Base-by-base conservation (phyloP, 1,284 basidiomycete species). In the Xanthoconium separans region DNA sequence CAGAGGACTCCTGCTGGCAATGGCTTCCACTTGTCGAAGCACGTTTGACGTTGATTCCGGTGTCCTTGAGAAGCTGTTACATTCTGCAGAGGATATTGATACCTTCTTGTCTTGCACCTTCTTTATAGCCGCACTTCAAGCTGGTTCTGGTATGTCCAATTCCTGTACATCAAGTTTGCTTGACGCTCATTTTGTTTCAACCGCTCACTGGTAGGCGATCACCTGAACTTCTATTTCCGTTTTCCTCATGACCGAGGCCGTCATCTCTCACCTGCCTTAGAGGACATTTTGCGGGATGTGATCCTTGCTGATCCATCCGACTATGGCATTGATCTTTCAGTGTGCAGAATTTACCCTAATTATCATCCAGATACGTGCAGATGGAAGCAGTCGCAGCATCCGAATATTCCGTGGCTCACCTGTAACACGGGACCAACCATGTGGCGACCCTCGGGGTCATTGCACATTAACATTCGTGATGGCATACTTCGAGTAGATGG, bases 21-120 rank as follows among this genome's bases (percentile, higher is more conserved):
- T 71, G 50, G 73, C 73, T 2, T 61, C 65, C 6, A 71, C 66
- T 15, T 80, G 78, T 58, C 63, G 72, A 15, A 62, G 64, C 3
- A 78, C 75, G 3, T 79, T 68, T 44, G 69, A 74, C 53, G 71
- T 75, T 10, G 70, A 68, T 41, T 16, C 47, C 1, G 24, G 42
- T 2, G 60, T 62, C 47, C 29, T 67, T 0, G 0, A 7, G 10
- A 33, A n/a, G 18, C 53, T 73, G 0, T 51, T 72, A 6, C 20
- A 45, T 20, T 64, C 60, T 12, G 24, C 52, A 1, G 55, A 49
- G 13, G 71, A 75, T 47, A 40, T 73, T 2, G 50, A 63, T 4
- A 61, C 65, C 1, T 61, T 74, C 3, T 54, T 77, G 1, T 61
- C 74, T 37, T 78, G 76, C 44, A 59, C 70, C 0, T 65, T 77